These are phyloP conservation scores for Ophiocordyceps camponoti-leonardi DNA, from an alignment of 2,329 filamentous ascomycete species.

Conservation along the genomic window DNA sequence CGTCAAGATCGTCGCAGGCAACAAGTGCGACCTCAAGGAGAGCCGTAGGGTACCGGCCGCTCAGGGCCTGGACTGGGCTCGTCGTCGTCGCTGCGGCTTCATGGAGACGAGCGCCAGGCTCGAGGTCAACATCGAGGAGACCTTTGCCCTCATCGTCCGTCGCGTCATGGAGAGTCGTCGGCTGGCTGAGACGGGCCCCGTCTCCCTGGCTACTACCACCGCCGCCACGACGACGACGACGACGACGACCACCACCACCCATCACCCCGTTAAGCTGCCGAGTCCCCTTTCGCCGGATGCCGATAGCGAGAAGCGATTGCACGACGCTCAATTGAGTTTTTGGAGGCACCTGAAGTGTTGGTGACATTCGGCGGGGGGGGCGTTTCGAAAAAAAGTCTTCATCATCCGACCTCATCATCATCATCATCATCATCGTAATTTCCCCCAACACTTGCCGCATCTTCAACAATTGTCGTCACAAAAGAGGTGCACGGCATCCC, in stretches of 20 bases:
- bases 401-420: too few species aligned
- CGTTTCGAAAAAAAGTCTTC: too few species aligned
- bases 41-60: slow-evolving; percentile 51
- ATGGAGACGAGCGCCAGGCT: slow-evolving; percentile 79
- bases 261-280: slow-evolving; percentile 8
- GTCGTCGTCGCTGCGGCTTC: slow-evolving; percentile 57
- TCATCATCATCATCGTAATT: too few species aligned
- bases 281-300: slow-evolving; percentile 29
- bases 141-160: slow-evolving; percentile 54
- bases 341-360: slow-evolving; percentile 41
- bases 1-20: slow-evolving; percentile 70
- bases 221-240: slow-evolving; percentile 20
- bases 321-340: slow-evolving; percentile 25
- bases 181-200: slow-evolving; percentile 27
- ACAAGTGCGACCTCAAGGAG: slow-evolving; percentile 69
- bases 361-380: slow-evolving; percentile 23
- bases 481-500: too few species aligned
- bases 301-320: slow-evolving; percentile 22
- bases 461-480: too few species aligned
- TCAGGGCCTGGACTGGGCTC: slow-evolving; percentile 61
- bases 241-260: slow-evolving; percentile 34
- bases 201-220: slow-evolving; percentile 17
- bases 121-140: slow-evolving; percentile 81
- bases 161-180: slow-evolving; percentile 41
- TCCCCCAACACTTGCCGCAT: too few species aligned